Base-by-base conservation (phyloP, 75 land plant genomes). In the Picea glauca region DNA sequence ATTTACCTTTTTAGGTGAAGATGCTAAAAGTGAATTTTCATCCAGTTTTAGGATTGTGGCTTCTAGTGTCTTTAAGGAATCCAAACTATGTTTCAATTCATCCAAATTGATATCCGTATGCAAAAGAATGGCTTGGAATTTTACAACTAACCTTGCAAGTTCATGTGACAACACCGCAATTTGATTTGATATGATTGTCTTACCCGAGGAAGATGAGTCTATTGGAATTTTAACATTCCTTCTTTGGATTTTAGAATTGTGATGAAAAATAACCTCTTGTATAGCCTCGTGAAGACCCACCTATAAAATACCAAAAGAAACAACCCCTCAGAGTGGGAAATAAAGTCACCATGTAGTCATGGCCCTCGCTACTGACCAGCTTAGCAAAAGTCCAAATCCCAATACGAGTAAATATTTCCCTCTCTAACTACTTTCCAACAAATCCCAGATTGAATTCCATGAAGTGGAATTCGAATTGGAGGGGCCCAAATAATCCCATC, bases 401-500 rank as follows among this genome's bases (percentile, higher is more conserved):
- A n/a, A n/a, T n/a, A n/a, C n/a, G n/a, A n/a, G n/a, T n/a, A n/a
- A n/a, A n/a, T n/a, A n/a, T n/a, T n/a, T n/a, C n/a, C n/a, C n/a
- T n/a, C n/a, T n/a, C n/a, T n/a, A n/a, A n/a, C n/a, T n/a, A n/a
- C n/a, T n/a, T n/a, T n/a, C n/a, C n/a, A n/a, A n/a, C n/a, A n/a
- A n/a, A n/a, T n/a, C n/a, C n/a, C 72, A 31, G 32, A 35, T 7
- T 35, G 38, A 67, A 67, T 35, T 33, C 43, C 46, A 38, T 67
- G 38, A 35, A 35, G 1, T 33, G 4, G 33, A 33, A 20, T 20
- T 15, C 17, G 6, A 38, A 38, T 38, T 67, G 43, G 72, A 67
- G 43, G 7, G 72, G 17, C 43, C 72, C 15, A 67, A 67, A 67
- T 67, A 40, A 67, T 67, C 72, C 72, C 72, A 67, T 20, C 72